These are phyloP conservation scores for Vaccinium myrtillus DNA, from an alignment of 148 eudicot genomes.

Conservation along the genomic window DNA sequence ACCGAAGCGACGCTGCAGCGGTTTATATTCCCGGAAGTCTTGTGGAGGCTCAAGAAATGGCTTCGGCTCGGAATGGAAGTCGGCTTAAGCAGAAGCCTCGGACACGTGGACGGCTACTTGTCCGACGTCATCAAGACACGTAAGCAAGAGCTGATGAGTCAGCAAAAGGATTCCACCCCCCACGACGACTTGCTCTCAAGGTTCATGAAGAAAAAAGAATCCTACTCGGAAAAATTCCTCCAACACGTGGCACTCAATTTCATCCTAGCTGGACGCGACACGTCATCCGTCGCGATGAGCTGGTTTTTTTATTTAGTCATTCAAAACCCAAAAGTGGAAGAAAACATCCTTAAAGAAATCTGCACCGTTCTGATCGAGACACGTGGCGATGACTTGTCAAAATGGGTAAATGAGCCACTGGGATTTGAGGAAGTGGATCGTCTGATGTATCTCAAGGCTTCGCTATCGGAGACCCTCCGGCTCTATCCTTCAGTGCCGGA, in stretches of 20 bases:
- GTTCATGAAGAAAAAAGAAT: constrained; percentile 87
- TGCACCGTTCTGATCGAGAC: constrained; percentile 59
- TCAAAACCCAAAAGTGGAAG: constrained; percentile 59
- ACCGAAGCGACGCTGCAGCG: constrained; percentile 87
- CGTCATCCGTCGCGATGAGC: constrained; percentile 87
- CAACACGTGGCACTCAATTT: constrained; percentile 89
- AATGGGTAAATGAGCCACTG: constrained; percentile 64
- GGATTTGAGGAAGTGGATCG: constrained; percentile 79
- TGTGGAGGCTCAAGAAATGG: constrained; percentile 88
- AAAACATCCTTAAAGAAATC: constrained; percentile 57
- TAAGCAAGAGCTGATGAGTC: constrained; percentile 60
- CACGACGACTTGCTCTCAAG: constrained; percentile 87
- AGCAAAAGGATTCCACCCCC: constrained; percentile 36
- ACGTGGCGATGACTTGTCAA: constrained; percentile 59
- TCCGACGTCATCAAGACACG: constrained; percentile 65
- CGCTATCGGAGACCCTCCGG: constrained; percentile 79
- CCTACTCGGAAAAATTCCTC: constrained; percentile 72
- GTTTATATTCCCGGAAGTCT: constrained; percentile 62
- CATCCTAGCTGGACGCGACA: constrained; percentile 97
- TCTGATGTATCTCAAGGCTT: constrained; percentile 70
- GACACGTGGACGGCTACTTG: constrained; percentile 64
- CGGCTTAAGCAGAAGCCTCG: constrained; percentile 67
- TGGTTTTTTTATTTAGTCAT: constrained; percentile 90
- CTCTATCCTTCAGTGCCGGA: constrained; percentile 92
- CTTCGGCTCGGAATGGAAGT: constrained; percentile 88